phyloP scores from a whole-genome alignment of 345 rosid species.

The Rhodomyrtus tomentosa region DNA sequence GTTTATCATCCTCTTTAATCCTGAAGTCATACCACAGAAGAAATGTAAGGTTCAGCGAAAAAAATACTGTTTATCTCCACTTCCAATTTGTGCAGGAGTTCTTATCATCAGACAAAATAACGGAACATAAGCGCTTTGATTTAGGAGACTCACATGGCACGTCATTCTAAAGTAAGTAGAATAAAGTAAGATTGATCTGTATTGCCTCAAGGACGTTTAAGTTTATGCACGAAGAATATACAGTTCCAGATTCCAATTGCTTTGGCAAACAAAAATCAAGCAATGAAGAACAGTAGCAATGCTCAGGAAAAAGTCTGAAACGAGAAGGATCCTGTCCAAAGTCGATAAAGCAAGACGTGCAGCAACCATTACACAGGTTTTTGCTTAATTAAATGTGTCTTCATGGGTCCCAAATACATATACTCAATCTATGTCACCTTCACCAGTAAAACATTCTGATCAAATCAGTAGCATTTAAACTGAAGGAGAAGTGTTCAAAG shows the following conservation, averaged over 20 bases:
- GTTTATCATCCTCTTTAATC: slow-evolving; percentile 58
- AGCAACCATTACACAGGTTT: background rate
- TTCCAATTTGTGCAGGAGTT: background rate
- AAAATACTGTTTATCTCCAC: background rate
- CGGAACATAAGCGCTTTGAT: background rate
- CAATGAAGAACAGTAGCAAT: background rate
- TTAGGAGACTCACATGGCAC: background rate
- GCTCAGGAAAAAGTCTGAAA: background rate
- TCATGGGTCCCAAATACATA: background rate
- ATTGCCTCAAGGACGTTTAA: background rate
- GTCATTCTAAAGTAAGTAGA: background rate
- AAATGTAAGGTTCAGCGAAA: background rate
- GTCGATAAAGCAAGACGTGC: background rate
- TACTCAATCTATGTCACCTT: background rate
- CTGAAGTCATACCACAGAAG: slow-evolving; percentile 5
- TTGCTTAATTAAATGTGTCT: background rate
- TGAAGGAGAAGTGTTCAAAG: background rate
- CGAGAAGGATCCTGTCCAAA: background rate
- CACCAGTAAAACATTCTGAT: background rate
- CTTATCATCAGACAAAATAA: background rate
- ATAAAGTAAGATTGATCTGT: background rate
- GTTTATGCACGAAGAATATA: background rate
- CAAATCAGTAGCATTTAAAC: background rate
- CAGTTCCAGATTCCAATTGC: background rate
- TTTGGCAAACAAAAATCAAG: background rate